A percentile compares a stretch with the other conserved stretches of the same genome.
These are phyloP conservation scores for Apiospora phragmitis DNA, from an alignment of 2,329 filamentous ascomycete genomes.

Conservation along the genomic window DNA sequence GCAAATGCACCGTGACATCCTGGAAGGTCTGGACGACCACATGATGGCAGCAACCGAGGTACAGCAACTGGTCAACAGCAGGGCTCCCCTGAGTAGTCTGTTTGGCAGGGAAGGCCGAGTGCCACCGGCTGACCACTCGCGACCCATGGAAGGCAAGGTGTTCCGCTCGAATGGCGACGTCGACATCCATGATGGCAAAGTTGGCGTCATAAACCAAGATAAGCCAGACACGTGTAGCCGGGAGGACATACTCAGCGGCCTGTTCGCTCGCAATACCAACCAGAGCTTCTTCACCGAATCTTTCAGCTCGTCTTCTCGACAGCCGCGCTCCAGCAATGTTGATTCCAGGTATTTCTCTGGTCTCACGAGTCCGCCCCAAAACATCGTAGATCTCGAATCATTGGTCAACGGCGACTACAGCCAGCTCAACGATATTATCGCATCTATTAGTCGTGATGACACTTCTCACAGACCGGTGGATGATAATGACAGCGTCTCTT, in stretches of 20 bases:
- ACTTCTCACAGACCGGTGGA: background rate
- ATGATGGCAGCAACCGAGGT: conserved; percentile 74
- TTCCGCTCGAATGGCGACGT: conserved; percentile 63
- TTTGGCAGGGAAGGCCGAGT: conserved; percentile 74
- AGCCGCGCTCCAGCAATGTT: conserved; percentile 26
- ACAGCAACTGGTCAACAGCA: conserved; percentile 72
- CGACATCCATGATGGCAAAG: conserved; percentile 59
- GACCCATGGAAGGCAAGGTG: conserved; percentile 67
- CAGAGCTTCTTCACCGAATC: conserved; percentile 35
- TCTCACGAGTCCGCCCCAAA: conserved; percentile 33
- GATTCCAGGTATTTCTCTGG: conserved; percentile 29
- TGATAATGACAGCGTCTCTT: background rate
- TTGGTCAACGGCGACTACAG: conserved; percentile 29
- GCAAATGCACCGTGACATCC: conserved; percentile 82
- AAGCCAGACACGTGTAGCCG: conserved; percentile 60
- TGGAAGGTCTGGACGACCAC: conserved; percentile 76
- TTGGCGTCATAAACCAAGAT: conserved; percentile 59
- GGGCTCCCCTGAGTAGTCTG: conserved; percentile 72
- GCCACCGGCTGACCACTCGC: conserved; percentile 61
- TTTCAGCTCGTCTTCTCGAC: conserved; percentile 29
- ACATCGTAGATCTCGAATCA: conserved; percentile 29
- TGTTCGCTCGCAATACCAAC: conserved; percentile 41
- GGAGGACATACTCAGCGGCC: conserved; percentile 58
- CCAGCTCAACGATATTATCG: conserved; percentile 33
- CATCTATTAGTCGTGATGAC: conserved; percentile 29